Base-by-base conservation (phyloP, 176 grass and related monocot genomes). In the Triticum dicoccoides region DNA sequence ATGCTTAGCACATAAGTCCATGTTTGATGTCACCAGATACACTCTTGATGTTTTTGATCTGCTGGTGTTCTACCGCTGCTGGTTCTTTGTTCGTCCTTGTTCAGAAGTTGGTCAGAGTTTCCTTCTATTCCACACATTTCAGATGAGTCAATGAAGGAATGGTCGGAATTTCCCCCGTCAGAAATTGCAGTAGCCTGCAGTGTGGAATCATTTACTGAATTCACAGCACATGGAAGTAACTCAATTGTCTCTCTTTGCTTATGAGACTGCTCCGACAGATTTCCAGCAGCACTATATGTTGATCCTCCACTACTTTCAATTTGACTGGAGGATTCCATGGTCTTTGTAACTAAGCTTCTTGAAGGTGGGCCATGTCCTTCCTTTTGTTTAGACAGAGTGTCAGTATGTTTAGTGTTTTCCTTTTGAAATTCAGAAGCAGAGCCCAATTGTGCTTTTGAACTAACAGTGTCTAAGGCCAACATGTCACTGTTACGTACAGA, bases 381-480 rank as follows among this genome's bases (percentile, higher is more conserved):
- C 38, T 49, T 78, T 49, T 54, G 12, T 65, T 68, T 66, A 33
- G 6, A 72, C 85, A 44, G 65, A 61, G 58, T 68, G 61, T 69
- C 51, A 73, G 49, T 32, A 47, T 59, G 71, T 68, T 64, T 73
- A 58, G 24, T 66, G 49, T 68, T 73, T 84, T 85, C 80, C 18
- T 67, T 84, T 73, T 7, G 81, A 79, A n/a, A 11, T 66, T 24
- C 73, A 11, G 67, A 76, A 45, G 32, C 44, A 66, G 61, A 76
- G 38, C 24, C 77, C 6, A 11, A 65, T 56, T 77, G 66, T 79
- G 47, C 24, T 88, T 88, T 87, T 88, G 30, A 78, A 87, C 18
- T 9, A 76, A 59, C 52, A 76, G 47, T 63, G 72, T 80, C 66
- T 67, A 79, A 41, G 78, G 30, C 11, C 30, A 80, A 77, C 49